Evolutionary conservation across 352 stramenopile genomes (phyloP).

Genomic region (Pythium phragmiticola): DNA sequence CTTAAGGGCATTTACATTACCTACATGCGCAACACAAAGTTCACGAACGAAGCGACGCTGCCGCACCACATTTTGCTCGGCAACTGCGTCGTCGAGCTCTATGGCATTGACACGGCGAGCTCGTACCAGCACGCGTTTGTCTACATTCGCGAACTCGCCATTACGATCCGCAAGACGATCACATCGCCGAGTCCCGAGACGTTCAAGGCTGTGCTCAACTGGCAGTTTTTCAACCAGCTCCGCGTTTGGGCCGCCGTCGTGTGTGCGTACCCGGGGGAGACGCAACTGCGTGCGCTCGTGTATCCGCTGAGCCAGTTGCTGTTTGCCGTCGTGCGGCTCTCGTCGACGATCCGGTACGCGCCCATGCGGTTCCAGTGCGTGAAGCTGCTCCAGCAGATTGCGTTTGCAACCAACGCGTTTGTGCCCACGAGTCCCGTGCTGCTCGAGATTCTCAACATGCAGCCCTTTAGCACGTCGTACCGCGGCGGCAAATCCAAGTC

Average conservation of each 20-base stretch:
- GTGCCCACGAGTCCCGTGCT: slow-evolving; percentile 94
- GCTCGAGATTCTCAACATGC: slow-evolving; percentile 92
- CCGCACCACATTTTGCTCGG: slow-evolving; percentile 90
- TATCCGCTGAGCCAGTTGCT: slow-evolving; percentile 95
- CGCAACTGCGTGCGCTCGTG: slow-evolving; percentile 90
- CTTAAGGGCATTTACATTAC: slow-evolving; percentile 96
- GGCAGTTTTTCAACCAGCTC: slow-evolving; percentile 98
- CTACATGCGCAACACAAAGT: slow-evolving; percentile 96
- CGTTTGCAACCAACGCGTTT: slow-evolving; percentile 93
- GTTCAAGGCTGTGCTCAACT: slow-evolving; percentile 92
- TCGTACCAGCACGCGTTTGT: slow-evolving; percentile 99
- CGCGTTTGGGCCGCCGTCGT: slow-evolving; percentile 96
- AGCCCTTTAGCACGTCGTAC: slow-evolving; percentile 89
- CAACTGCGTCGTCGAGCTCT: slow-evolving; percentile 99
- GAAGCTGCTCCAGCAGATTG: slow-evolving; percentile 95
- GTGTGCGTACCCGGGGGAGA: slow-evolving; percentile 80
- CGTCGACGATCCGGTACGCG: slow-evolving; percentile 78
- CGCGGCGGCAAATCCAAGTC: slow-evolving; percentile 45
- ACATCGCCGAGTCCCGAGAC: slow-evolving; percentile 91
- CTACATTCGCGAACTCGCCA: slow-evolving; percentile 98
- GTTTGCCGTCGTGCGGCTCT: slow-evolving; percentile 72
- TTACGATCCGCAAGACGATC: slow-evolving; percentile 96
- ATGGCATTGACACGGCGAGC: slow-evolving; percentile 93
- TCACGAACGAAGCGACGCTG: slow-evolving; percentile 87
- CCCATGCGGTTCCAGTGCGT: slow-evolving; percentile 97